Evolutionary conservation across 2,329 filamentous ascomycete species (phyloP).

Genomic region (Trichoderma koningii): DNA sequence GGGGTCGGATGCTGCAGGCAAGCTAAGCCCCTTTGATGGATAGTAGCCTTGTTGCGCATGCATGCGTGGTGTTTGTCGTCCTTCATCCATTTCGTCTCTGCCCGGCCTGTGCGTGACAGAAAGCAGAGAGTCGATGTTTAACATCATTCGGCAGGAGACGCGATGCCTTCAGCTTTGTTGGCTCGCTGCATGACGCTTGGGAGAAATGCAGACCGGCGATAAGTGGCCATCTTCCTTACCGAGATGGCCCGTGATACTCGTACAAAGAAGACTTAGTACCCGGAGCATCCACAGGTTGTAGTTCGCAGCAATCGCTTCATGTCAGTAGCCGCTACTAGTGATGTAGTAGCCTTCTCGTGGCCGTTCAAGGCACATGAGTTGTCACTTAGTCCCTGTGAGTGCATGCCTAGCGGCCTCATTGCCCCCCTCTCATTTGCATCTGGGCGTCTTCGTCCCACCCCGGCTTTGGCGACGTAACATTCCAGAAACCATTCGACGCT

Average conservation of each 20-base stretch:
- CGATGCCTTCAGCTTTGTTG: neutral
- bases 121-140: neutral
- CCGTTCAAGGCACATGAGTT: conserved; percentile 16
- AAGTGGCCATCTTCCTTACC: neutral
- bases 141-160: neutral
- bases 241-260: conserved; percentile 3
- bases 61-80: neutral
- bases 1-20: conserved; percentile 4
- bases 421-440: neutral
- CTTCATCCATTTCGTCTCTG: neutral
- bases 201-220: conserved; percentile 10
- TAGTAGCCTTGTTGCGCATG: conserved; percentile 9
- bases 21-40: conserved; percentile 24
- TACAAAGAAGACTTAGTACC: neutral
- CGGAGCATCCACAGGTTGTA: conserved; percentile 8
- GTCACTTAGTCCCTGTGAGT: conserved; percentile 6
- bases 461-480: conserved; percentile 17
- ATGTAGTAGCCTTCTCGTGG: neutral
- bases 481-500: conserved; percentile 18
- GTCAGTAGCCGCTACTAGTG: conserved; percentile 16
- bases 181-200: neutral
- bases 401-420: conserved; percentile 17
- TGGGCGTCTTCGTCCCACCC: conserved; percentile 2
- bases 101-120: neutral
- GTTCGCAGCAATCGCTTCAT: conserved; percentile 22